Evolutionary conservation across 345 rosid species (phyloP), one percentile per base, ranked within the genome.

Genomic region (Cardiospermum halicacabum): DNA sequence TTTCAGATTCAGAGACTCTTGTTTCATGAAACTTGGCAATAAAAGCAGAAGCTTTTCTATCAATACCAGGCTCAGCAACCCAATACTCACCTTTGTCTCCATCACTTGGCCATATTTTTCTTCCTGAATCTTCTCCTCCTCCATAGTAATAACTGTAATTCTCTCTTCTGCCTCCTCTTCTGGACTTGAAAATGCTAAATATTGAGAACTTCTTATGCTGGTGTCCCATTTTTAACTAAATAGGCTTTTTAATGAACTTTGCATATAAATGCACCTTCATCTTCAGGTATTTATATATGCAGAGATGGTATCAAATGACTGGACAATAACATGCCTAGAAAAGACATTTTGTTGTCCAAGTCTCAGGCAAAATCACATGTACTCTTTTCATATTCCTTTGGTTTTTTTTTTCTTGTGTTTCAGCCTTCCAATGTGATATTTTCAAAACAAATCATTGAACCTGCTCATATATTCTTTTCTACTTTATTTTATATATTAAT

Each of bases 11-110:
- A 5, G 76, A 72, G 76, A 79, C 53, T 16, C 76, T 85, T 53
- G 73, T 68, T 30, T 80, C 75, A 54, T 84, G 84, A 68, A 82
- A 78, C 71, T 72, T 75, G 40, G 79, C 79, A 3, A 89, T 89
- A 75, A 86, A 84, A 26, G 64, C 83, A 2, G 78, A 11, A 31
- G 81, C 84, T 62, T 70, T 80, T 11, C 40, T 40, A 62, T 83
- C 72, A 37, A 83, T 73, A 8, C 81, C 70, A 9, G 88, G 88
- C 64, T 78, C 85, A 1, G 77, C 83, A 54, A 80, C 78, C 50
- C 72, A 78, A 1, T 43, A 50, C 5, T 11, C 55, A 26, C 81
- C 77, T 11, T 63, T 59, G 49, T 79, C 83, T 13, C 72, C 80
- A 21, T 83, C 85, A 43, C 81, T 72, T 0, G 81, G 67, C 51